Evolutionary conservation across 2,329 filamentous ascomycete genomes (phyloP).

Genomic region (Byssochlamys sp.): DNA sequence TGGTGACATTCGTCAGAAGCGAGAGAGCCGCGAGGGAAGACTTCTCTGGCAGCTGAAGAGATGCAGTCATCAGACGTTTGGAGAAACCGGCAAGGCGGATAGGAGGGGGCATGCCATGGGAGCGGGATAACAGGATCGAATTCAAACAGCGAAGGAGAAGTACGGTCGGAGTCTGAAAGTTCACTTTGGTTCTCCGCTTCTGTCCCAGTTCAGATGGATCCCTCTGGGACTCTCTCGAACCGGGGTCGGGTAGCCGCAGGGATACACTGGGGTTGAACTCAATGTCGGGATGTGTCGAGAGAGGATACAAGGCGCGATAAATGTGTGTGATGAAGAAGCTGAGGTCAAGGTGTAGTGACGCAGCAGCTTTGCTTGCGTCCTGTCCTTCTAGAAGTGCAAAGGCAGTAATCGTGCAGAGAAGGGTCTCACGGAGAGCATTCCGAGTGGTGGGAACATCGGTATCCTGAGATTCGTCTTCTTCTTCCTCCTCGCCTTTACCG

Average conservation of each 20-base stretch:
- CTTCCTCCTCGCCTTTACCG: constrained; percentile 28
- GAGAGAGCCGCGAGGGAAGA: constrained; percentile 70
- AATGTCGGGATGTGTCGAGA: constrained; percentile 74
- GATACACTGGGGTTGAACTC: constrained; percentile 67
- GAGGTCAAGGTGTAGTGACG: constrained; percentile 75
- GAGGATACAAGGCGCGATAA: constrained; percentile 70
- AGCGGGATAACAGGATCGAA: constrained; percentile 68
- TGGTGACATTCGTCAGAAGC: constrained; percentile 66
- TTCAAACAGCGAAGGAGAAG: constrained; percentile 80
- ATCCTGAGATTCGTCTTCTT: constrained; percentile 41
- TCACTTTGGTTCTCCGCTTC: constrained; percentile 60
- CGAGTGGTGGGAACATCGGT: constrained; percentile 47
- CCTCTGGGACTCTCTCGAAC: constrained; percentile 23
- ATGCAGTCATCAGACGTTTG: constrained; percentile 75
- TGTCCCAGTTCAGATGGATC: constrained; percentile 22
- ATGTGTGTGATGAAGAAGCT: constrained; percentile 92
- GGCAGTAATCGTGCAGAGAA: constrained; percentile 90
- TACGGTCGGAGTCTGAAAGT: constrained; percentile 88
- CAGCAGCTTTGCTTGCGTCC: constrained; percentile 75
- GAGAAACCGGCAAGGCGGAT: constrained; percentile 81
- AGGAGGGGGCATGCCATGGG: constrained; percentile 65
- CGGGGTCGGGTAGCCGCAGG: constrained; percentile 59
- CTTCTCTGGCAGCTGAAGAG: constrained; percentile 84
- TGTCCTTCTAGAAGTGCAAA: constrained; percentile 94
- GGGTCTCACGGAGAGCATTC: constrained; percentile 72